phyloP scores from a whole-genome alignment of 768 basidiomycete genomes.

The Collybia sp. region DNA sequence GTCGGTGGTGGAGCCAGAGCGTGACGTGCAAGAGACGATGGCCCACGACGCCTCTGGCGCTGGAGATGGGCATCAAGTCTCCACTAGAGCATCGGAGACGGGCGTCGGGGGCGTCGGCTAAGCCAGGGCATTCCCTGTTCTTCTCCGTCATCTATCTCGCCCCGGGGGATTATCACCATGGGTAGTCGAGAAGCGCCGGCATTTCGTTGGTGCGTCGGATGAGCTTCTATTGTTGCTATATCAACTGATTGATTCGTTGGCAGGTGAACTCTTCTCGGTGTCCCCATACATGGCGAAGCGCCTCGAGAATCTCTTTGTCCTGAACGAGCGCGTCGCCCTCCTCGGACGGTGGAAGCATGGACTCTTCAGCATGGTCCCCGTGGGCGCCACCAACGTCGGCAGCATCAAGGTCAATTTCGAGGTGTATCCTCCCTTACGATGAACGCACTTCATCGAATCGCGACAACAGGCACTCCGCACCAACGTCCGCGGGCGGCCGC shows the following conservation, averaged over 20 bases:
- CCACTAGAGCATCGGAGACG: slow-evolving; percentile 22
- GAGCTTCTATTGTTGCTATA: background rate
- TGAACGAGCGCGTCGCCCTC: slow-evolving; percentile 97
- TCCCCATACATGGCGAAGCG: slow-evolving; percentile 94
- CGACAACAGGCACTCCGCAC: slow-evolving; percentile 73
- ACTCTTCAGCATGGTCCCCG: slow-evolving; percentile 96
- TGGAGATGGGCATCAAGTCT: slow-evolving; percentile 57
- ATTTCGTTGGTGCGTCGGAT: slow-evolving; percentile 76
- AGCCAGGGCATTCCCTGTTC: slow-evolving; percentile 79
- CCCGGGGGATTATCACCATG: slow-evolving; percentile 97
- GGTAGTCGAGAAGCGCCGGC: slow-evolving; percentile 94
- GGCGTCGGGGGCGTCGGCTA: slow-evolving; percentile 43
- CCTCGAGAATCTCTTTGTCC: slow-evolving; percentile 87
- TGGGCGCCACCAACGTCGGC: slow-evolving; percentile 98
- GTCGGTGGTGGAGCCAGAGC: slow-evolving; percentile 58
- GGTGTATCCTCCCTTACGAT: too few species aligned
- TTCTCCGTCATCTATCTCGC: slow-evolving; percentile 97
- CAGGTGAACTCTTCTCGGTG: slow-evolving; percentile 95
- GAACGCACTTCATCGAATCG: too few species aligned
- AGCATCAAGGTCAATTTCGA: slow-evolving; percentile 96
- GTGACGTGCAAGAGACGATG: slow-evolving; percentile 49
- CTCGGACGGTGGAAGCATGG: slow-evolving; percentile 94
- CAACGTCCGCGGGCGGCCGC: slow-evolving; percentile 70
- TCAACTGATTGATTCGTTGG: background rate
- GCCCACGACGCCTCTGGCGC: slow-evolving; percentile 68